Evolutionary conservation across 2,329 filamentous ascomycete genomes (phyloP).

Genomic region (Verticillium tricorpus): DNA sequence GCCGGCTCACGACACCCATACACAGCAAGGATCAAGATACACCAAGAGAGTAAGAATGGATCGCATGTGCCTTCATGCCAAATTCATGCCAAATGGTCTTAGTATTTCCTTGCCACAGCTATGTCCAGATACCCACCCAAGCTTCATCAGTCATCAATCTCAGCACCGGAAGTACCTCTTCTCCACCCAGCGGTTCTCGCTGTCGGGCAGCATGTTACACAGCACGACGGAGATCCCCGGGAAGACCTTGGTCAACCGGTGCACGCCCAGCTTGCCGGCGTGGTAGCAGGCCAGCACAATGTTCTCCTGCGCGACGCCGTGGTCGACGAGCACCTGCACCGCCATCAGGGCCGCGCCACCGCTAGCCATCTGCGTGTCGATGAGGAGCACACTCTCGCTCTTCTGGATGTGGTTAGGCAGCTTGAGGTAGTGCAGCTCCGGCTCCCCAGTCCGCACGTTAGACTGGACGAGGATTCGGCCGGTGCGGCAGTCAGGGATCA

Average conservation of each 20-base stretch:
- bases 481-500: conserved; percentile 87
- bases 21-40: no score
- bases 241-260: conserved; percentile 83
- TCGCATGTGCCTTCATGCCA: neutral
- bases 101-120: neutral
- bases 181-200: conserved; percentile 87
- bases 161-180: conserved; percentile 85
- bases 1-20: no score
- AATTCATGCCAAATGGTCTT: neutral
- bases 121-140: neutral
- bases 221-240: conserved; percentile 84
- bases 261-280: conserved; percentile 78
- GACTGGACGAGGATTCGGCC: conserved; percentile 90
- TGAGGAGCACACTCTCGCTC: conserved; percentile 76
- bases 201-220: conserved; percentile 73
- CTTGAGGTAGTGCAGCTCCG: conserved; percentile 85
- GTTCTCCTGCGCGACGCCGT: conserved; percentile 76
- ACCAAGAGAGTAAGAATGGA: no score
- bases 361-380: conserved; percentile 93
- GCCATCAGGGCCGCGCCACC: conserved; percentile 88
- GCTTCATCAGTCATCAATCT: conserved; percentile 3
- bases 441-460: conserved; percentile 78
- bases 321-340: conserved; percentile 90
- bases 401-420: conserved; percentile 68
- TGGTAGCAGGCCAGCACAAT: conserved; percentile 94